phyloP scores from a whole-genome alignment of 106 monocot genomes.

The Alisma plantagoaquatica region DNA sequence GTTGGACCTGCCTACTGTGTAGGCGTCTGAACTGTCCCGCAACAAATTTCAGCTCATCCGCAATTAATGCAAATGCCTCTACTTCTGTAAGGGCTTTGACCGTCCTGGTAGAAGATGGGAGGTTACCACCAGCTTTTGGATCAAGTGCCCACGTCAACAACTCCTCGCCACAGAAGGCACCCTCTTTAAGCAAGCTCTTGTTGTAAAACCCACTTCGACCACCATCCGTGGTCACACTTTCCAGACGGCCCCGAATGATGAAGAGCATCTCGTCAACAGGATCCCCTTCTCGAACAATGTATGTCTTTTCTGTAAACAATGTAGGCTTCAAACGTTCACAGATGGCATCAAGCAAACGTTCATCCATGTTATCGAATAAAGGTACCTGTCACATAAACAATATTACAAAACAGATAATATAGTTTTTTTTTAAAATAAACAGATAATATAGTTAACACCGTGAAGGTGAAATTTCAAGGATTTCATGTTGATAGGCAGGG shows the following conservation, averaged over 20 bases:
- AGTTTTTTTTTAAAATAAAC: too few relatives aligned
- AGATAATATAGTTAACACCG: too few relatives aligned
- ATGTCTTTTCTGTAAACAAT: conserved; percentile 45
- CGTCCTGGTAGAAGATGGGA: conserved; percentile 64
- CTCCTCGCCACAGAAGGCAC: conserved; percentile 73
- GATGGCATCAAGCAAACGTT: conserved; percentile 58
- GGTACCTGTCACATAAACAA: conserved; percentile 43
- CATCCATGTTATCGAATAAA: conserved; percentile 64
- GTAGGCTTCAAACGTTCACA: conserved; percentile 65
- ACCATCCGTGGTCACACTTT: conserved; percentile 76
- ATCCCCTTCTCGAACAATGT: conserved; percentile 66
- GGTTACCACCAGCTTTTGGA: conserved; percentile 50
- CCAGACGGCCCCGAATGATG: conserved; percentile 53
- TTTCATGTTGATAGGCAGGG: too few relatives aligned
- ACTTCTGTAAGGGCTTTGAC: conserved; percentile 65
- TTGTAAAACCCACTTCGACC: conserved; percentile 78
- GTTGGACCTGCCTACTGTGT: conserved; percentile 60
- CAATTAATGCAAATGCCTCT: conserved; percentile 58
- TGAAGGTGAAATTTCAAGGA: too few relatives aligned
- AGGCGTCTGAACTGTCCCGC: conserved; percentile 67
- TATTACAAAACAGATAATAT: too few relatives aligned
- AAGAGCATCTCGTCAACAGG: conserved; percentile 82
- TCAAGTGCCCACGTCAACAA: conserved; percentile 79
- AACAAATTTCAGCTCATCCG: conserved; percentile 65
- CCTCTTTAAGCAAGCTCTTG: conserved; percentile 38